Evolutionary conservation across 2,329 filamentous ascomycete species (phyloP).

Genomic region (Dendryphion nanum): DNA sequence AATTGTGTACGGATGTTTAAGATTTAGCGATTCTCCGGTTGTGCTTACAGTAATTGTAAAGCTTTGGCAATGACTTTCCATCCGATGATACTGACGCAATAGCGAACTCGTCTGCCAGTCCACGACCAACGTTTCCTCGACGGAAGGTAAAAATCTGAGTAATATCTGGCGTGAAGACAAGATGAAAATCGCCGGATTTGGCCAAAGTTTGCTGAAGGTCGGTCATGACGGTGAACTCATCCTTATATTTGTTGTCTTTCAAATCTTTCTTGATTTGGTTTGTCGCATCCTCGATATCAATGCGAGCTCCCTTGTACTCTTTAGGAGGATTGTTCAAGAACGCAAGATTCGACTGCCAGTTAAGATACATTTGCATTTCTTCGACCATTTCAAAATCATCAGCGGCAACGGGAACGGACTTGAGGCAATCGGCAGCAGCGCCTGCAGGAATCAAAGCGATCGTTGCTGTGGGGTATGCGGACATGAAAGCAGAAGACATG

Average conservation of each 20-base stretch:
- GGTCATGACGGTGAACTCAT: constrained; percentile 34
- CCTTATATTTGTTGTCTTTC: constrained; percentile 19
- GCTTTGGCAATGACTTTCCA: constrained; percentile 24
- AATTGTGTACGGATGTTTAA: too few species aligned
- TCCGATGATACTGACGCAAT: constrained; percentile 25
- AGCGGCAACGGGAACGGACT: constrained; percentile 22
- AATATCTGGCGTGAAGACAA: constrained; percentile 25
- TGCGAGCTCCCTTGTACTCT: constrained; percentile 22
- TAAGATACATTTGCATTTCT: constrained; percentile 18
- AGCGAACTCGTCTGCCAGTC: constrained; percentile 15
- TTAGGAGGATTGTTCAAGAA: constrained; percentile 30
- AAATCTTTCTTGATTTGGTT: constrained; percentile 21
- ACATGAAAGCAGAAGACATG: constrained; percentile 15
- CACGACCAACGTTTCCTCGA: constrained; percentile 14
- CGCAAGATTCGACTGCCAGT: constrained; percentile 32
- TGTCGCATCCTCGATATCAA: constrained; percentile 28
- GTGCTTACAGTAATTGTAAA: too few species aligned
- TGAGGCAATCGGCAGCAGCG: constrained; percentile 20
- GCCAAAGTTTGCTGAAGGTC: constrained; percentile 23
- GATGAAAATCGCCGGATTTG: constrained; percentile 34
- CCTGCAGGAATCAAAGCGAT: constrained; percentile 5
- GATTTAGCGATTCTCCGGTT: too few species aligned
- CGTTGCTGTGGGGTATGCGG: constrained; percentile 11
- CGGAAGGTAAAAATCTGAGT: constrained; percentile 22
- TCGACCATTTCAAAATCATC: constrained; percentile 16